Conservation (phyloP, 371 early-diverging fungal species). For the Circinella umbellata region DNA sequence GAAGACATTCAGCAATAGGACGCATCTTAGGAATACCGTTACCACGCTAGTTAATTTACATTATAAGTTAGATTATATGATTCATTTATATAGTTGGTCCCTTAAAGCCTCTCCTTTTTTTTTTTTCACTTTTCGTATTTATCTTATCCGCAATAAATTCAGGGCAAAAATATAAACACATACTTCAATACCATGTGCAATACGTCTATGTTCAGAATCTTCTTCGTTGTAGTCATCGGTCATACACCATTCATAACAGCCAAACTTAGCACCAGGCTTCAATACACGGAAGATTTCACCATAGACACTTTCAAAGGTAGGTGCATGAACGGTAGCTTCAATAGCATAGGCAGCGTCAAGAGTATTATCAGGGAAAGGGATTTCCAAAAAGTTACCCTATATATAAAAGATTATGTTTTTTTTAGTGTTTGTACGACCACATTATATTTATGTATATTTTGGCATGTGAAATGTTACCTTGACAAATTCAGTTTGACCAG, state of each 20-base stretch:
- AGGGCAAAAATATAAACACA: background rate
- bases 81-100: too few species aligned
- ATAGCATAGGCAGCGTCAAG: constrained; percentile 92
- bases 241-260: constrained; percentile 93
- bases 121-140: background rate
- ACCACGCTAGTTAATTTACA: constrained; percentile 40
- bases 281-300: constrained; percentile 87
- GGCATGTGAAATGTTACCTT: constrained; percentile 42
- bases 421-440: background rate
- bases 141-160: background rate
- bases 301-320: constrained; percentile 83
- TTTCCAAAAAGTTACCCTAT: constrained; percentile 91
- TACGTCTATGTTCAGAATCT: constrained; percentile 73
- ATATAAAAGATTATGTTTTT: background rate
- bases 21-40: constrained; percentile 89
- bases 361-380: constrained; percentile 82
- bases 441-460: background rate
- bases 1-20: constrained; percentile 66
- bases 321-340: constrained; percentile 93
- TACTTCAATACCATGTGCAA: constrained; percentile 84
- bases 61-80: too few species aligned
- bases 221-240: constrained; percentile 81
- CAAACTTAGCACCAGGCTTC: constrained; percentile 91
- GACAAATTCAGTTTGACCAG: constrained; percentile 64
- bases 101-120: too few species aligned